A percentile compares a stretch with the other conserved stretches of the same genome.
Conservation (phyloP, 305 asterid species). For the Ajuga reptans region DNA sequence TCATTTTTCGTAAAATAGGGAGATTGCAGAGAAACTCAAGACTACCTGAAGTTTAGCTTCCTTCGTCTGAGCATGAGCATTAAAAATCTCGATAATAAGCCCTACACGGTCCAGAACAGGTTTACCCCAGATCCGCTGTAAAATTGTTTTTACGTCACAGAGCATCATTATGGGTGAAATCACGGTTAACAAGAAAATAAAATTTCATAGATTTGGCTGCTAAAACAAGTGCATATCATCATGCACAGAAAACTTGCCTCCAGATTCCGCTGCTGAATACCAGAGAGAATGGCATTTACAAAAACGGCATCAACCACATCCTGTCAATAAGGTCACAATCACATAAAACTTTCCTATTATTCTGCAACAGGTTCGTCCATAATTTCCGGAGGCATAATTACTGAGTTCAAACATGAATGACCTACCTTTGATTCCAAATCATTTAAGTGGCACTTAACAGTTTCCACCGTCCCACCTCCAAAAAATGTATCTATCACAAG, state of each 20-base stretch:
- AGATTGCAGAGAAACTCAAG: conserved; percentile 19
- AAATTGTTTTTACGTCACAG: neutral
- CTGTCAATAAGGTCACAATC: conserved; percentile 28
- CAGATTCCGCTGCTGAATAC: conserved; percentile 83
- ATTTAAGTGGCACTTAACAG: conserved; percentile 38
- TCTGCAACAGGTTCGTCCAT: neutral
- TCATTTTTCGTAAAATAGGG: conserved; percentile 8
- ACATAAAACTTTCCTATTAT: neutral
- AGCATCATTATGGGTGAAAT: conserved; percentile 12
- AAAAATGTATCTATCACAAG: conserved; percentile 42
- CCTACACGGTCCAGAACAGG: conserved; percentile 94
- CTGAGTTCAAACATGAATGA: conserved; percentile 10
- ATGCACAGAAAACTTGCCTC: conserved; percentile 46
- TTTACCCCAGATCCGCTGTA: conserved; percentile 69
- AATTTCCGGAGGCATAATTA: neutral
- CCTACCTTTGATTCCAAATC: conserved; percentile 43
- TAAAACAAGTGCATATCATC: neutral
- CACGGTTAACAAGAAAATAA: neutral
- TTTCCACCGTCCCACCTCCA: conserved; percentile 49
- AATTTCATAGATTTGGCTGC: neutral
- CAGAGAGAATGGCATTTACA: conserved; percentile 76
- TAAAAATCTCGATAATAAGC: conserved; percentile 83
- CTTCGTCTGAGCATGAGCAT: conserved; percentile 98
- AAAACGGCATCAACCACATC: conserved; percentile 75
- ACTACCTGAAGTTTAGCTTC: conserved; percentile 88